Base-by-base conservation (phyloP, 78 protist genomes). In the Bigelowiella natans region DNA sequence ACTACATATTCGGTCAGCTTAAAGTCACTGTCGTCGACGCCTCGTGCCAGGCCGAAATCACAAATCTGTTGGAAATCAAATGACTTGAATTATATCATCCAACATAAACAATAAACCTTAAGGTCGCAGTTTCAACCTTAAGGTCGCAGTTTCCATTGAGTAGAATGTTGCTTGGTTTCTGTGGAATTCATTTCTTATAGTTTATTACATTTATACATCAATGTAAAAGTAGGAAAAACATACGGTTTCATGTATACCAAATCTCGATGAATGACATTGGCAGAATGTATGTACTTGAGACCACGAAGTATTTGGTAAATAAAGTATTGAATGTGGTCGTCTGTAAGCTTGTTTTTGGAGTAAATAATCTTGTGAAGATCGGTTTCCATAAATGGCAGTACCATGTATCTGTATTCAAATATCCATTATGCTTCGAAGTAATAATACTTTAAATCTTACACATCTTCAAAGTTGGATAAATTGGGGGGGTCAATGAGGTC, bases 281-380 rank as follows among this genome's bases (percentile, higher is more conserved):
- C 99, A 0, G 98, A 95, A 94, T 99, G 99, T 37, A 98, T 85
- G 91, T 94, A 96, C 94, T 94, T 92, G 39, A 95, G 63, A 1
- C 94, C 95, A 0, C 95, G 89, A 2, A 92, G 40, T 26, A 94
- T 38, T 73, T 90, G 92, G 93, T 97, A 99, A 2, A 96, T 36
- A 83, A 98, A 99, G 93, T 95, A 96, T 86, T 97, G 97, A 39
- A 86, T 39, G 89, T 99, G 99, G n/a, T 97, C 98, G 37, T 95
- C 97, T n/a, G 96, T 38, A 7, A 98, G 93, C 29, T 86, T 39
- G 91, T 98, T 98, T 36, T 90, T 83, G 37, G 98, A 94, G 29
- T 83, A 26, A 89, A 99, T 97, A 89, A 98, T 95, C 82, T 94
- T 91, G 83, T 94, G 94, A 38, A 98, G 92, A 88, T 98, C 99